Conservation (phyloP, 345 rosid species). For the Citrus cavaleriei region DNA sequence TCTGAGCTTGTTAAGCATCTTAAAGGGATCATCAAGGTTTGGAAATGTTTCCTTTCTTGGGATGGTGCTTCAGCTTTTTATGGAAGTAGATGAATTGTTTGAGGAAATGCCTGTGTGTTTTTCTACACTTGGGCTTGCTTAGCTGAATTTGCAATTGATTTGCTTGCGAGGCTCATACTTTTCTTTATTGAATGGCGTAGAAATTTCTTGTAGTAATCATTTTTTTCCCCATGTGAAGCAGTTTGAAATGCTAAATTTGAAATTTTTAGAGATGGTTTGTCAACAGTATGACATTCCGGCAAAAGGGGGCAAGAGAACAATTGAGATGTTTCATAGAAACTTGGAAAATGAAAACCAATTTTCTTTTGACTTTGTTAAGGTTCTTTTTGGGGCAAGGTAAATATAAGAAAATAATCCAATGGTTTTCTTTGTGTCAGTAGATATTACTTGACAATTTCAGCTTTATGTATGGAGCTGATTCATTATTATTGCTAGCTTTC, state of each 20-base stretch:
- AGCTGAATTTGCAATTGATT: background rate
- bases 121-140: background rate
- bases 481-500: constrained; percentile 9
- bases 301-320: background rate
- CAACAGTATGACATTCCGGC: background rate
- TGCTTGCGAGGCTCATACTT: background rate
- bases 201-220: background rate
- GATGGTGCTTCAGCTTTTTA: background rate
- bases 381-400: background rate
- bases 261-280: background rate
- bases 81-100: background rate
- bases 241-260: background rate
- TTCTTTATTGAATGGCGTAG: no score
- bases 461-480: constrained; percentile 3
- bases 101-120: constrained; percentile 7
- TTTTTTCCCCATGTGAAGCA: background rate
- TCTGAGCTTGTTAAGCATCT: constrained; percentile 91
- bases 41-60: background rate
- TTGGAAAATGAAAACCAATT: background rate
- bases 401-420: background rate
- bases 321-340: background rate
- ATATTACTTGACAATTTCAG: background rate
- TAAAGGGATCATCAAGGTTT: constrained; percentile 84
- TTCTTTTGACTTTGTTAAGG: background rate
- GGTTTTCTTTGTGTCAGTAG: background rate